Conservation (phyloP, 768 basidiomycete species). For the Lactarius evosmus region DNA sequence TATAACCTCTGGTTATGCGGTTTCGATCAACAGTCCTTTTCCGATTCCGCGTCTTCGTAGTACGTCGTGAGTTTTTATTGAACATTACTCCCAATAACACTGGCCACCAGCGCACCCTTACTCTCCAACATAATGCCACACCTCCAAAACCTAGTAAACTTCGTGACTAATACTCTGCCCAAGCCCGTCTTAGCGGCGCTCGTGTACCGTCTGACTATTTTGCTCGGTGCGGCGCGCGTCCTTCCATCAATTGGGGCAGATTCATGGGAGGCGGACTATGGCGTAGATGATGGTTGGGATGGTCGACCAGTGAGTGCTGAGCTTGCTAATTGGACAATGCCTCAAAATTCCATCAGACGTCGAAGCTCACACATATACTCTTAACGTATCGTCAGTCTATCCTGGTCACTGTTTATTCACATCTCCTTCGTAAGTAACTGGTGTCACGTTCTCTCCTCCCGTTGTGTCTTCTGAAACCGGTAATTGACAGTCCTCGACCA, state of each 20-base stretch:
- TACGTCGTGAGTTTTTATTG: slow-evolving; percentile 39
- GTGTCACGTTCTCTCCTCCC: not conserved
- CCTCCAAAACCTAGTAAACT: slow-evolving; percentile 73
- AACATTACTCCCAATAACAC: not conserved
- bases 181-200: slow-evolving; percentile 80
- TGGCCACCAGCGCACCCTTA: slow-evolving; percentile 57
- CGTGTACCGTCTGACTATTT: slow-evolving; percentile 72
- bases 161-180: slow-evolving; percentile 80
- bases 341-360: slow-evolving; percentile 51
- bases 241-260: slow-evolving; percentile 82
- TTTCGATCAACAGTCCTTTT: slow-evolving; percentile 69
- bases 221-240: slow-evolving; percentile 79
- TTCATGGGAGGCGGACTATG: slow-evolving; percentile 68
- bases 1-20: slow-evolving; percentile 91
- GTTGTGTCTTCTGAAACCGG: not conserved
- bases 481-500: slow-evolving; percentile 66
- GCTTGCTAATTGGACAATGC: not conserved
- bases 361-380: slow-evolving; percentile 66
- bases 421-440: slow-evolving; percentile 64
- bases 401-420: slow-evolving; percentile 84
- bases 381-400: slow-evolving; percentile 82
- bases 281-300: slow-evolving; percentile 62
- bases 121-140: slow-evolving; percentile 78
- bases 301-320: slow-evolving; percentile 59
- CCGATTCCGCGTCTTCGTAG: slow-evolving; percentile 75